Evolutionary conservation across 192 early-diverging fungal species (phyloP).

Genomic region (Backusella circina): DNA sequence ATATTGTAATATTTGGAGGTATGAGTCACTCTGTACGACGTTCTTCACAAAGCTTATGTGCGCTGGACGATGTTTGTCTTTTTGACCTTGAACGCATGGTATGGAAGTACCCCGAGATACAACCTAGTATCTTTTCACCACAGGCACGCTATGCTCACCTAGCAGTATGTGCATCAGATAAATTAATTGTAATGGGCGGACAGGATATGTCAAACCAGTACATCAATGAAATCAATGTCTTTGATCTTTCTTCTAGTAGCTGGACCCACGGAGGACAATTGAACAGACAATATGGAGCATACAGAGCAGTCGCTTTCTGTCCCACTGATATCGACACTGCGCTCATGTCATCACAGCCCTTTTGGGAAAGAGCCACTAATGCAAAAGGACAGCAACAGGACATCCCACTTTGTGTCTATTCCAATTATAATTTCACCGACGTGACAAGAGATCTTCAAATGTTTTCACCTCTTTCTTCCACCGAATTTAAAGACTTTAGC

Average conservation of each 20-base stretch:
- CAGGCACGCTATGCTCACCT: conserved; percentile 72
- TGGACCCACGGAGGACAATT: conserved; percentile 61
- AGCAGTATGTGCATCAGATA: conserved; percentile 51
- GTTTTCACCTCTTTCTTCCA: conserved; percentile 48
- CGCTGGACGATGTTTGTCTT: conserved; percentile 65
- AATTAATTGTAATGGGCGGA: conserved; percentile 65
- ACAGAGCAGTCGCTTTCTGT: conserved; percentile 61
- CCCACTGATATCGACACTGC: conserved; percentile 7
- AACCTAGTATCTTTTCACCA: conserved; percentile 43
- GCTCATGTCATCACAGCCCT: background rate
- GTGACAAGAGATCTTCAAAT: conserved; percentile 68
- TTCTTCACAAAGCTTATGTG: conserved; percentile 44
- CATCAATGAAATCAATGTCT: conserved; percentile 66
- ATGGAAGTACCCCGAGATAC: conserved; percentile 46
- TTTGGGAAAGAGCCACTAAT: background rate
- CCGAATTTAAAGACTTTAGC: conserved; percentile 58
- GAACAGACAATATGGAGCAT: conserved; percentile 65
- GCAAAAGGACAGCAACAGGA: background rate
- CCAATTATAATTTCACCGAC: conserved; percentile 73
- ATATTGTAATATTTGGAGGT: conserved; percentile 68
- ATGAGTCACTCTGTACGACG: conserved; percentile 58
- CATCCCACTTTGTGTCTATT: conserved; percentile 54
- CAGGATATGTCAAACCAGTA: conserved; percentile 73
- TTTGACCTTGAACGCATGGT: conserved; percentile 51
- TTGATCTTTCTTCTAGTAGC: conserved; percentile 53